Evolutionary conservation across 23 red algal genomes (phyloP).

Genomic region (Gracilaria caudata): DNA sequence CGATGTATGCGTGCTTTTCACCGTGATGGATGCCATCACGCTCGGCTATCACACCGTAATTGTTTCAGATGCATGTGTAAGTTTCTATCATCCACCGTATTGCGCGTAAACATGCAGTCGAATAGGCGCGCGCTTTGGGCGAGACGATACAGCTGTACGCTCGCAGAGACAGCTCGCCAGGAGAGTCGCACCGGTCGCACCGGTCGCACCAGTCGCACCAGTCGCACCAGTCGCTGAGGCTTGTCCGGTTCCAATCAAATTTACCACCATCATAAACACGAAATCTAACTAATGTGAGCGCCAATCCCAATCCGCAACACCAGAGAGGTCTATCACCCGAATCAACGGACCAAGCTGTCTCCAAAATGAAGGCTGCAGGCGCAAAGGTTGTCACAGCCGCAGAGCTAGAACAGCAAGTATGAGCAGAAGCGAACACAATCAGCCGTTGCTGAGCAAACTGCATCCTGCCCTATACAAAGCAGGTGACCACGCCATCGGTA

Average conservation of each 20-base stretch:
- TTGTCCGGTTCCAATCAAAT: constrained; percentile 31
- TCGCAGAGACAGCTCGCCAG: not conserved
- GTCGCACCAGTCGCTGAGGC: too few relatives aligned
- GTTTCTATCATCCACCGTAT: constrained; percentile 6
- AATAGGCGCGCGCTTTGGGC: not conserved
- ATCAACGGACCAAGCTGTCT: constrained; percentile 15
- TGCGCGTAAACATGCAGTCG: not conserved
- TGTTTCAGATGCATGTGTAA: constrained; percentile 56
- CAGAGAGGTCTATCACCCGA: constrained; percentile 55
- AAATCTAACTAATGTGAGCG: constrained; percentile 21
- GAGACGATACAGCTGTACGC: not conserved
- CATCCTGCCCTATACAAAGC: too few relatives aligned
- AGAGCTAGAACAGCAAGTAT: not conserved
- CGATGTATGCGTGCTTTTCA: constrained; percentile 75
- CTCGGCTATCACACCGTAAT: constrained; percentile 44
- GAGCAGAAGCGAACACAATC: not conserved
- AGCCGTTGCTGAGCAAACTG: too few relatives aligned
- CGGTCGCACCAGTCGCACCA: too few relatives aligned
- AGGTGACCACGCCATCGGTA: not conserved
- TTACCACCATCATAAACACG: constrained; percentile 13
- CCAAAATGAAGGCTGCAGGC: constrained; percentile 57
- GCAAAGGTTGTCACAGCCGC: constrained; percentile 29
- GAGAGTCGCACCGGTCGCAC: too few relatives aligned
- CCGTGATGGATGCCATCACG: constrained; percentile 65
- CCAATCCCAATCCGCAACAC: constrained; percentile 2